Conservation (phyloP, 129 eudicot species). For the Pittosporum tobira region DNA sequence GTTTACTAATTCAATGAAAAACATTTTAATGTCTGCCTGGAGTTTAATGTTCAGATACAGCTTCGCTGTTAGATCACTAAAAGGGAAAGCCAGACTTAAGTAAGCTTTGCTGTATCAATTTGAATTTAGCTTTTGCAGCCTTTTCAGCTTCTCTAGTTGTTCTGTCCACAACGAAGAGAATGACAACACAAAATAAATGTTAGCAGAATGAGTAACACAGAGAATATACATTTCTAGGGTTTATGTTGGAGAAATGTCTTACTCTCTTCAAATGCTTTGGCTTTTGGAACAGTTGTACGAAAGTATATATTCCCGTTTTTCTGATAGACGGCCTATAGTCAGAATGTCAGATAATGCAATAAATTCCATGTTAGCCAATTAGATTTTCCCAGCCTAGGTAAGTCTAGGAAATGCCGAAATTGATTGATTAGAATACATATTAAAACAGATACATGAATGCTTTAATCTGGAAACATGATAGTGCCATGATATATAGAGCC, state of each 20-base stretch:
- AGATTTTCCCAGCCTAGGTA: not conserved
- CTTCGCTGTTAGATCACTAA: not conserved
- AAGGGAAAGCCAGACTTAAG: not conserved
- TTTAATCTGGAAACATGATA: not conserved
- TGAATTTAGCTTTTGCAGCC: constrained; percentile 29
- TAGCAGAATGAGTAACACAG: not conserved
- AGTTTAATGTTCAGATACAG: no score
- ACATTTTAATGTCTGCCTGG: no score
- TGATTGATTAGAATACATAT: not conserved
- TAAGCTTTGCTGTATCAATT: constrained; percentile 12
- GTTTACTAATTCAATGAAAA: no score
- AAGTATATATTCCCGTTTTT: constrained; percentile 65
- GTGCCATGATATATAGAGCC: not conserved
- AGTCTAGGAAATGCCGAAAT: not conserved
- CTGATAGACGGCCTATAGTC: constrained; percentile 65
- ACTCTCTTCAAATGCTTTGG: constrained; percentile 70
- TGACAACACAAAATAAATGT: not conserved
- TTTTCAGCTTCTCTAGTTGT: constrained; percentile 45
- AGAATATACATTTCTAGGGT: not conserved
- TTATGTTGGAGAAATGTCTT: constrained; percentile 12
- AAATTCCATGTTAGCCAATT: not conserved
- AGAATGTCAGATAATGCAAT: constrained; percentile 7
- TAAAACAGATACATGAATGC: not conserved
- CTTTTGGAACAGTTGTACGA: constrained; percentile 56
- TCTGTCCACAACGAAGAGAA: constrained; percentile 29